Evolutionary conservation across 345 rosid genomes (phyloP), one percentile per base, ranked within the genome.

Genomic region (Brassica nigra): DNA sequence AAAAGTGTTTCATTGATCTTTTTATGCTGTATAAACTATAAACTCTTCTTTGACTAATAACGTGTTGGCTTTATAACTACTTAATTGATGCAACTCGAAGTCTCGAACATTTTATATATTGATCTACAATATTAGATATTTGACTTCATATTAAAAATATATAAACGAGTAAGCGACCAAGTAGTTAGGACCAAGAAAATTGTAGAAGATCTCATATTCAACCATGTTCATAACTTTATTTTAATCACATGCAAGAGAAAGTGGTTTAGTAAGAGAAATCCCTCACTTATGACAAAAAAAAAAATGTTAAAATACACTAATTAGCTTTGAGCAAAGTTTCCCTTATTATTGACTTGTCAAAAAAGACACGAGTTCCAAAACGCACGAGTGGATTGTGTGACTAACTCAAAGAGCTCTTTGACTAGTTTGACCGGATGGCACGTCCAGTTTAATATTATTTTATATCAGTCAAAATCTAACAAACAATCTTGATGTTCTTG

Each of bases 301-400:
- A 73, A n/a, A 74, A 62, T 68, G 70, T 68, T 44, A 59, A 30
- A 66, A 44, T 73, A 79, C 55, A n/a, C 44, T 12, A 23, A 23
- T 23, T 23, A 23, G 61, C 15, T 67, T 74, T 70, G 71, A 63
- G n/a, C 76, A 74, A 74, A 75, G 79, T 76, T 80, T 75, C 71
- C 71, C 29, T 80, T 75, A 62, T 80, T 75, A 62, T 75, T 80
- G 83, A 80, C 83, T 69, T 52, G 75, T 75, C 83, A 63, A 75
- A 66, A 62, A 27, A 34, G 55, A 74, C 16, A 62, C 69, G 36
- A 79, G 66, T 62, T 62, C 39, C 33, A 52, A 80, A 73, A 80
- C 79, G 79, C 83, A 80, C 83, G 83, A 80, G 83, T 80, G 82
- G 74, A 30, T 80, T 74, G 37, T 68, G 36, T 54, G 59, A 62